Percentiles rank a stretch among this genome's conserved stretches.
Evolutionary conservation across 371 early-diverging fungal species (phyloP).

Genomic region (Circinella minor): DNA sequence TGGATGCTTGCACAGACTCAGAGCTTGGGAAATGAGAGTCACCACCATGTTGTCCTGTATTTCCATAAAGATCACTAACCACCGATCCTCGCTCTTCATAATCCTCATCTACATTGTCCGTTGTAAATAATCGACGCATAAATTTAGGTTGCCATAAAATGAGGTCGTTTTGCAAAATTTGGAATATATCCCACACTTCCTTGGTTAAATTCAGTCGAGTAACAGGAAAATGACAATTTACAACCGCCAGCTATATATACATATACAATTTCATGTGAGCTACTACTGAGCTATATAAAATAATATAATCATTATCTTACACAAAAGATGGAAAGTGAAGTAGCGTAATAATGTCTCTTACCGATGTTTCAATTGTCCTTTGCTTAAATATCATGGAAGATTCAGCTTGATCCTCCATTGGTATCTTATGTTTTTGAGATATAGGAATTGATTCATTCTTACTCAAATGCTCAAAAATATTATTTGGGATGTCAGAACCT

Average conservation of each 20-base stretch:
- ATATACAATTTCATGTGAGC: too few relatives aligned
- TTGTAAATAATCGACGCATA: slow-evolving; percentile 14
- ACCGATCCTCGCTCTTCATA: neutral
- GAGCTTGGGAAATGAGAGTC: neutral
- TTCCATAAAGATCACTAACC: slow-evolving; percentile 4
- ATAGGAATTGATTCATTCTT: slow-evolving; percentile 42
- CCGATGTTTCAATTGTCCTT: slow-evolving; percentile 66
- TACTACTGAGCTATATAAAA: too few relatives aligned
- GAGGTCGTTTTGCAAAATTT: slow-evolving; percentile 73
- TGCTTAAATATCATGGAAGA: slow-evolving; percentile 70
- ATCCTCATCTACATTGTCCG: neutral
- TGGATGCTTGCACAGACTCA: slow-evolving; percentile 21
- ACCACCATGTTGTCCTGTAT: neutral
- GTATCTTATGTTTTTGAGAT: slow-evolving; percentile 57
- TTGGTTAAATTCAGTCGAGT: slow-evolving; percentile 65
- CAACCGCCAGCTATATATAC: slow-evolving; percentile 50
- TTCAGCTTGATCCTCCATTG: slow-evolving; percentile 62
- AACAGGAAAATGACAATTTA: slow-evolving; percentile 72
- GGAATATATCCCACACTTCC: slow-evolving; percentile 63
- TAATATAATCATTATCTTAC: too few relatives aligned
- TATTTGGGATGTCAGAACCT: slow-evolving; percentile 42
- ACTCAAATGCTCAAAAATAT: slow-evolving; percentile 39
- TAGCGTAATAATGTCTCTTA: slow-evolving; percentile 25
- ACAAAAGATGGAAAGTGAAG: too few relatives aligned
- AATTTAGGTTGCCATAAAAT: slow-evolving; percentile 67